Evolutionary conservation across 768 basidiomycete genomes (phyloP), one percentile per base, ranked within the genome.

Genomic region (Agrocybe praecox): DNA sequence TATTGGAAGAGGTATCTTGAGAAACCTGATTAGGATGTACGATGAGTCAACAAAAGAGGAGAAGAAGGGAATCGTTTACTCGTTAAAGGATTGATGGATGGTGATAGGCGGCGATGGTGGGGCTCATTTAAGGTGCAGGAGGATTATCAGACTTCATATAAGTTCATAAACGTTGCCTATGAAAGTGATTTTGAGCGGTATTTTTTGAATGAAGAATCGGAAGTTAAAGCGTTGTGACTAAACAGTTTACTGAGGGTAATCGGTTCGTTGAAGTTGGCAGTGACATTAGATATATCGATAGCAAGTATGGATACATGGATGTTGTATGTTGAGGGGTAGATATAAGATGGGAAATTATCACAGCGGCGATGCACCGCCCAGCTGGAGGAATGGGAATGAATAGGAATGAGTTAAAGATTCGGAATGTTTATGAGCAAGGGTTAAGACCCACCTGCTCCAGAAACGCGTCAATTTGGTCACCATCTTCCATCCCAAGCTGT

Each of bases 401-500:
- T 43, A 10, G 40, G 36, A 12, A 14, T 17, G 15, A 12, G 8
- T 33, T 11, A 18, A 22, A 40, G 6, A 5, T 33, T 2, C 22
- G 26, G 5, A 9, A 29, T 29, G 26, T n/a, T n/a, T 19, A 23
- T 23, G 17, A 24, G 9, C 1, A 40, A 11, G 14, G 26, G 3
- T 15, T 10, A 24, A 12, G 29, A 46, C 47, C 29, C 54, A 83
- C 85, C 75, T 88, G 86, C 57, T 79, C 74, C 40, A 88, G 62
- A 53, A 77, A 71, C 7, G 84, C 85, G 62, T 89, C 87, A 48
- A 89, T 80, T 56, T 78, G 72, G 62, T 89, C 87, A 2, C 80
- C 80, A 32, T 88, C 85, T 59, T 87, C 86, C 80, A 88, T 83
- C 0, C 68, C 76, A 14, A 77, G 59, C 84, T 88, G 46, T n/a